Evolutionary conservation across 208 protist species (phyloP), one percentile per base, ranked within the genome.

Genomic region (Leptomonas seymouri): DNA sequence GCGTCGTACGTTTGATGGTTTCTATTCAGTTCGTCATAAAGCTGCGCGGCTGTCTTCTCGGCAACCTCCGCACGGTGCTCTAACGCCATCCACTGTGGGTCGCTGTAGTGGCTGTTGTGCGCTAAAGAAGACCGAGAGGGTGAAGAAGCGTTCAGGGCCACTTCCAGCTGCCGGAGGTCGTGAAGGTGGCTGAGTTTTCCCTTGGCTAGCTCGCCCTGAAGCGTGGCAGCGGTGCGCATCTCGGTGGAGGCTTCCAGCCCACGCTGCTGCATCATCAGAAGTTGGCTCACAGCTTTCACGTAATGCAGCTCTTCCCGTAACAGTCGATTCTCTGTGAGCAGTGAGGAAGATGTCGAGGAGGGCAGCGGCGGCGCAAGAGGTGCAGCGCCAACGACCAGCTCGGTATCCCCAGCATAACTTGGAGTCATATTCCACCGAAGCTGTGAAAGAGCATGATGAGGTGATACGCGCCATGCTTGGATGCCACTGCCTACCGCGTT

Each of bases 221-320:
- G 61, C 4, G 53, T 45, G 21, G 54, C 71, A 21, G 61, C 55
- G 7, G 62, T 61, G 18, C 63, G 54, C 71, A 68, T 75, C 61
- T 75, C 69, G 3, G 63, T 56, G 23, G 71, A 62, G 16, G 57
- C 71, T 23, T 55, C 62, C 2, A 57, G 31, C 12, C 56, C 71
- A 16, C 71, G 63, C 57, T 87, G 72, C 54, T 90, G 84, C n/a
- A 66, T 65, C 23, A 90, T 55, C 14, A 76, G 71, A 15, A 85
- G 66, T 45, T 74, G 78, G 5, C 71, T 71, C 23, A 83, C 61
- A 1, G 79, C 71, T 50, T 75, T 71, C 30, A 82, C 74, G 50
- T 87, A 65, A 21, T 76, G 60, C 30, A 85, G 60, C 66, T 87
- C 81, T 41, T 70, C 76, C 4, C 53, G 51, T 36, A 91, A 54